A percentile compares a stretch with the other conserved stretches of the same genome.
These are phyloP conservation scores for Eucalyptus pauciflora DNA, from an alignment of 345 rosid species.

Conservation along the genomic window DNA sequence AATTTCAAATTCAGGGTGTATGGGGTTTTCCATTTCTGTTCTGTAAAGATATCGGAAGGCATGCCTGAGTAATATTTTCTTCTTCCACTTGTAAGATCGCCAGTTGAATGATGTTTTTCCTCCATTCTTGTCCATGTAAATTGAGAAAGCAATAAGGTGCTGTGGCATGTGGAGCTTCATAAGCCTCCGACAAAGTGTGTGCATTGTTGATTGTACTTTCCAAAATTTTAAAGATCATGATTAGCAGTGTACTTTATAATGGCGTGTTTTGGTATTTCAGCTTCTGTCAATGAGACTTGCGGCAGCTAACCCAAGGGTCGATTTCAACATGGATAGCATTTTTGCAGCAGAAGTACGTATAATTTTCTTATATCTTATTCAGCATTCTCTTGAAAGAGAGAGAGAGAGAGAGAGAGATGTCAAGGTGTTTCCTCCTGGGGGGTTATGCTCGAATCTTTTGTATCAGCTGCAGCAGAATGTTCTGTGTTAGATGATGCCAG, in stretches of 20 bases:
- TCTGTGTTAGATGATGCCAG: neutral
- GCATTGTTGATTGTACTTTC: neutral
- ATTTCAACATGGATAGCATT: slow-evolving; percentile 60
- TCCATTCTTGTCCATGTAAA: neutral
- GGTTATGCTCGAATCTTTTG: neutral
- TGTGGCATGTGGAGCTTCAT: neutral
- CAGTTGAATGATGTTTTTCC: neutral
- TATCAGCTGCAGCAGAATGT: neutral
- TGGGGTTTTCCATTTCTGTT: neutral
- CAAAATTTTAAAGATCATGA: neutral
- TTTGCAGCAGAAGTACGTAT: slow-evolving; percentile 77
- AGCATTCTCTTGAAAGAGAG: neutral
- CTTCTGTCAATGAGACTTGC: slow-evolving; percentile 95
- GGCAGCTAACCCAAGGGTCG: slow-evolving; percentile 69
- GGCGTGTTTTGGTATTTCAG: slow-evolving; percentile 33
- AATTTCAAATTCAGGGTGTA: neutral
- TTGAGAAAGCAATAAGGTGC: neutral
- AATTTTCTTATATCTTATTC: neutral
- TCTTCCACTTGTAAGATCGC: neutral
- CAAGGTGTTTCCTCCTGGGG: neutral
- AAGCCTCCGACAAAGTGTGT: neutral
- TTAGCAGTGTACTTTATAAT: neutral
- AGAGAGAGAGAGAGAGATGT: neutral
- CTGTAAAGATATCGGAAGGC: neutral
- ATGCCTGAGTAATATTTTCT: neutral